These are phyloP conservation scores for Vicia villosa DNA, from an alignment of 306 rosid genomes.

Conservation along the genomic window DNA sequence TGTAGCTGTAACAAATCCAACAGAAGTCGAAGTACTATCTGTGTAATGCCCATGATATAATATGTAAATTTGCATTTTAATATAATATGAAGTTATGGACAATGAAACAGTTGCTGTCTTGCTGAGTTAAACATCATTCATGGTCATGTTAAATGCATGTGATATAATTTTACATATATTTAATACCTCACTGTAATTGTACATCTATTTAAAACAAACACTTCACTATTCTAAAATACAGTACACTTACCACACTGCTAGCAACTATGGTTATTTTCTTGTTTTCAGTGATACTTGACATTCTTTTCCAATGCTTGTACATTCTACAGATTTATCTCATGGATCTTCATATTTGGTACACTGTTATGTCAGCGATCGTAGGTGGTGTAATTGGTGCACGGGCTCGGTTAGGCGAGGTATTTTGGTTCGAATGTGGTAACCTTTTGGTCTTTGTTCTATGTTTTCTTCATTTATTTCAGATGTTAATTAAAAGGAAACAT, in stretches of 20 bases:
- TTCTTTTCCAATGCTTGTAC: constrained; percentile 37
- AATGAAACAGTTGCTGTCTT: neutral
- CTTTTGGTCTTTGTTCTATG: neutral
- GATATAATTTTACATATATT: neutral
- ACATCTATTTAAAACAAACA: constrained; percentile 6
- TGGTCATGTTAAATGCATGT: neutral
- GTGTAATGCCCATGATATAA: neutral
- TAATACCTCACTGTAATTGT: neutral
- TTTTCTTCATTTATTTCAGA: constrained; percentile 4
- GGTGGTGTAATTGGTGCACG: constrained; percentile 98
- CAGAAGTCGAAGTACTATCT: neutral
- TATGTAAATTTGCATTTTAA: neutral
- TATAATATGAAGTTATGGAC: neutral
- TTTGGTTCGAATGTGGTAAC: neutral
- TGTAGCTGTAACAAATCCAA: neutral
- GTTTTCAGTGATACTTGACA: constrained; percentile 6
- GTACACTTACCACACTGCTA: neutral
- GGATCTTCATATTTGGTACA: constrained; percentile 96
- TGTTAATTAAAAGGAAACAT: neutral
- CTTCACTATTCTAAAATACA: neutral
- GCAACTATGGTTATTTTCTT: neutral
- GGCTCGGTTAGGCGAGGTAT: constrained; percentile 96
- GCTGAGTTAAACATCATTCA: constrained; percentile 3
- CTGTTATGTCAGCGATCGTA: constrained; percentile 82
- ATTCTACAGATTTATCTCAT: constrained; percentile 84